Evolutionary conservation across 441 rosid genomes (phyloP).

Genomic region (Hura crepitans): DNA sequence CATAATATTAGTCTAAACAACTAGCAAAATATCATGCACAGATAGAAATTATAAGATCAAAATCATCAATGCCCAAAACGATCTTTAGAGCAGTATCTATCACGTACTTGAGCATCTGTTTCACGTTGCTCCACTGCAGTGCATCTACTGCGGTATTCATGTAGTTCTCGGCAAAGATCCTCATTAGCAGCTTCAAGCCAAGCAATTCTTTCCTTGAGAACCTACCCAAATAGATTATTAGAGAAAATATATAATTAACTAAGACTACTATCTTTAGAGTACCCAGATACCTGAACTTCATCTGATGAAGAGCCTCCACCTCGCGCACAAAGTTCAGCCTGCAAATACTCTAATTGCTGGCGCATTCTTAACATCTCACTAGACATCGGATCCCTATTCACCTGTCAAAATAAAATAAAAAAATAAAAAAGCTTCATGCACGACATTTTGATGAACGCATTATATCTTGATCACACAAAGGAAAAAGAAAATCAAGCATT

Average conservation of each 20-base stretch:
- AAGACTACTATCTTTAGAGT: constrained; percentile 8
- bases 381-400: constrained; percentile 93
- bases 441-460: constrained; percentile 7
- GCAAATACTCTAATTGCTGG: constrained; percentile 84
- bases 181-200: constrained; percentile 94
- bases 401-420: constrained; percentile 36
- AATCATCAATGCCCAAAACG: constrained; percentile 12
- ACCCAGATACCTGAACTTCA: constrained; percentile 68
- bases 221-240: constrained; percentile 35
- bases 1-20: background rate
- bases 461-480: constrained; percentile 7
- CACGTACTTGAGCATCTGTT: constrained; percentile 68
- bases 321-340: constrained; percentile 92
- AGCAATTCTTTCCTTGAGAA: constrained; percentile 84
- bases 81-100: constrained; percentile 6
- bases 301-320: constrained; percentile 73
- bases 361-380: constrained; percentile 97
- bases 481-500: constrained; percentile 6
- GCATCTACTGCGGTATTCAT: constrained; percentile 73
- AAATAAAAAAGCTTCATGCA: constrained; percentile 7
- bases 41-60: background rate
- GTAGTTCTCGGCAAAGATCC: constrained; percentile 90
- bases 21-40: background rate
- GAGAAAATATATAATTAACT: background rate
- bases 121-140: constrained; percentile 52